Evolutionary conservation across 108 stramenopile genomes (phyloP).

Genomic region (Epithemia pelagica): DNA sequence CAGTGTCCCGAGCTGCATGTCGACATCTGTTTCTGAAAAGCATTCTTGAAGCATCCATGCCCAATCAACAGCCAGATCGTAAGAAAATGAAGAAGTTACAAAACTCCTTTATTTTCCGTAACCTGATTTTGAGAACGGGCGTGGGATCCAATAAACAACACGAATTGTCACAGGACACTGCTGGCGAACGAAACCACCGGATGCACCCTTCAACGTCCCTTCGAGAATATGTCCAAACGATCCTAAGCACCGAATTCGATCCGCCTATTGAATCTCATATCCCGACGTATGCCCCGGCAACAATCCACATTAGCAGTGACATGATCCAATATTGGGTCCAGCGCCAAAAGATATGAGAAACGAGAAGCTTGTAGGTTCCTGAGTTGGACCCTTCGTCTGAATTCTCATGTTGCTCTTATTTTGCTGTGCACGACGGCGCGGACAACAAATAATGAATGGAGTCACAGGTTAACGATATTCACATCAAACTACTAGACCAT

Average conservation of each 20-base stretch:
- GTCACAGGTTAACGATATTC: too few relatives aligned
- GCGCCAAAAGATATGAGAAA: neutral
- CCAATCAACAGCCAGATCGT: constrained; percentile 12
- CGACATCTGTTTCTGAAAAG: constrained; percentile 45
- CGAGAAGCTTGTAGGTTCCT: too few relatives aligned
- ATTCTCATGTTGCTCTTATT: too few relatives aligned
- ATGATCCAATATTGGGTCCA: constrained; percentile 8
- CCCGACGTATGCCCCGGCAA: constrained; percentile 42
- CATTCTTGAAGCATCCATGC: neutral
- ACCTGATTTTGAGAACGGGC: constrained; percentile 71
- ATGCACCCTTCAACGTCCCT: constrained; percentile 13
- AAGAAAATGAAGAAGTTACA: constrained; percentile 2
- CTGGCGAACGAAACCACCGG: neutral
- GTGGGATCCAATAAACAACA: constrained; percentile 23
- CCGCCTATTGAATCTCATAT: constrained; percentile 38
- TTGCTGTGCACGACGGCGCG: too few relatives aligned
- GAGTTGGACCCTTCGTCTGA: too few relatives aligned
- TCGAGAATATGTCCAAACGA: constrained; percentile 39
- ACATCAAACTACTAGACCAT: too few relatives aligned
- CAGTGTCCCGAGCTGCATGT: constrained; percentile 64
- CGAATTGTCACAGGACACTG: neutral
- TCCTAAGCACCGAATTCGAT: constrained; percentile 39
- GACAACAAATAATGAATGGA: too few relatives aligned
- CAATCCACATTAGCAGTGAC: constrained; percentile 11
- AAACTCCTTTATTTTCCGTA: neutral